These are phyloP conservation scores for Didymellaceae sp. DNA, from an alignment of 2,329 filamentous ascomycete species.

Conservation along the genomic window DNA sequence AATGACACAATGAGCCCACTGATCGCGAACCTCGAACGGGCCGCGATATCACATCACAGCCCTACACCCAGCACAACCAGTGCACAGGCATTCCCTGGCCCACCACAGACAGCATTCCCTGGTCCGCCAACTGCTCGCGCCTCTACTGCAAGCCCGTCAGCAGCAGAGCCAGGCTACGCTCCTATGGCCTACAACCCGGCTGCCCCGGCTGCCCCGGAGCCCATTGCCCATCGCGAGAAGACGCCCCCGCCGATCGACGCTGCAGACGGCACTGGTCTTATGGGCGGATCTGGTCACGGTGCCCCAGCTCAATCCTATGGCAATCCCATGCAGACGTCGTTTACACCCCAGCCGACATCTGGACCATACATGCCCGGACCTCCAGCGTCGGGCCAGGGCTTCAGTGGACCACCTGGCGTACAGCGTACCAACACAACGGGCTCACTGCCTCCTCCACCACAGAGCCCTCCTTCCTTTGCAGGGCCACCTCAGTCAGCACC, in stretches of 20 bases:
- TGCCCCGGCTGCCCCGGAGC: slow-evolving; percentile 75
- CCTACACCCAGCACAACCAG: slow-evolving; percentile 48
- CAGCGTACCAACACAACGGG: slow-evolving; percentile 45
- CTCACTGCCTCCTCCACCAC: slow-evolving; percentile 45
- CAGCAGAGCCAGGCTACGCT: slow-evolving; percentile 55
- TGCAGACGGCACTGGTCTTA: slow-evolving; percentile 56
- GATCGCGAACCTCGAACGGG: slow-evolving; percentile 75
- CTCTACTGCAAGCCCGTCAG: slow-evolving; percentile 37
- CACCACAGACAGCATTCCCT: slow-evolving; percentile 44
- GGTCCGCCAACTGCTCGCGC: slow-evolving; percentile 44
- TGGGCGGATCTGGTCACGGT: slow-evolving; percentile 49
- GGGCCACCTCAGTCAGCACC: slow-evolving; percentile 43
- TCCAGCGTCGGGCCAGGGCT: slow-evolving; percentile 46
- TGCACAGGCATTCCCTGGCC: slow-evolving; percentile 48
- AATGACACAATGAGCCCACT: slow-evolving; percentile 67
- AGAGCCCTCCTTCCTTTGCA: slow-evolving; percentile 48
- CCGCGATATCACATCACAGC: slow-evolving; percentile 66
- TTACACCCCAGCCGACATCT: slow-evolving; percentile 43
- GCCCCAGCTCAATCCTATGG: slow-evolving; percentile 41
- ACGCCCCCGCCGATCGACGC: slow-evolving; percentile 77
- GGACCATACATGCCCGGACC: slow-evolving; percentile 52
- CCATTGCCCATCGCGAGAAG: slow-evolving; percentile 76
- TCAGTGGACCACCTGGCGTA: slow-evolving; percentile 39
- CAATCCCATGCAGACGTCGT: slow-evolving; percentile 42
- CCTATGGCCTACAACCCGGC: slow-evolving; percentile 82